Percentiles rank a stretch among this genome's conserved stretches.
These are phyloP conservation scores for Sphagnum fallax DNA, from an alignment of 228 moss, liverwort and hornwort genomes.

Conservation along the genomic window DNA sequence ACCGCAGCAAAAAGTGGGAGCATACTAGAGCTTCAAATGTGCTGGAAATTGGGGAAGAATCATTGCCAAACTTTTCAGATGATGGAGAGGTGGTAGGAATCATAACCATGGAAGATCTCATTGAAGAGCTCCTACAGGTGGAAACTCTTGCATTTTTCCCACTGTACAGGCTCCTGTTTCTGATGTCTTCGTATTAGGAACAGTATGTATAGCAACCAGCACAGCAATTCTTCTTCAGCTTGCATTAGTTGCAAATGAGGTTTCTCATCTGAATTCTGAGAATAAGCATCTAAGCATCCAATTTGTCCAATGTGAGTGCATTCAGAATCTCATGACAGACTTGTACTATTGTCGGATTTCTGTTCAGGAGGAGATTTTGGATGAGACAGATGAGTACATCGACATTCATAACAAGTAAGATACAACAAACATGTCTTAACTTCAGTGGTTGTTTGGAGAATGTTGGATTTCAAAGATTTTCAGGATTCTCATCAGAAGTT, in stretches of 20 bases:
- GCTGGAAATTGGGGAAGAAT: conserved; percentile 42
- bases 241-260: not conserved
- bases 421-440: not conserved
- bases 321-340: no score
- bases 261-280: not conserved
- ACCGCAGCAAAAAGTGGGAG: conserved; percentile 54
- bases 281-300: no score
- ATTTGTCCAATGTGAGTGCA: no score
- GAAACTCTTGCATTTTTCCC: not conserved
- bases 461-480: not conserved
- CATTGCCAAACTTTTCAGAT: conserved; percentile 39
- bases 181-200: no score
- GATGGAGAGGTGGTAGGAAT: conserved; percentile 77
- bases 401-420: conserved; percentile 80
- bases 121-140: conserved; percentile 90
- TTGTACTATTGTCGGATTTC: no score
- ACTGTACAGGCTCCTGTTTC: not conserved
- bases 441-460: not conserved
- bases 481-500: not conserved
- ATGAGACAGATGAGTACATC: conserved; percentile 92
- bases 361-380: conserved; percentile 80
- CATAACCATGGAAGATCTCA: conserved; percentile 87
- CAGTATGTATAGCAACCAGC: no score
- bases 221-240: not conserved
- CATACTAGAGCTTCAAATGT: conserved; percentile 25